These are phyloP conservation scores for Nematodospora anomalae DNA, from an alignment of 1,139 yeast species.

Conservation along the genomic window DNA sequence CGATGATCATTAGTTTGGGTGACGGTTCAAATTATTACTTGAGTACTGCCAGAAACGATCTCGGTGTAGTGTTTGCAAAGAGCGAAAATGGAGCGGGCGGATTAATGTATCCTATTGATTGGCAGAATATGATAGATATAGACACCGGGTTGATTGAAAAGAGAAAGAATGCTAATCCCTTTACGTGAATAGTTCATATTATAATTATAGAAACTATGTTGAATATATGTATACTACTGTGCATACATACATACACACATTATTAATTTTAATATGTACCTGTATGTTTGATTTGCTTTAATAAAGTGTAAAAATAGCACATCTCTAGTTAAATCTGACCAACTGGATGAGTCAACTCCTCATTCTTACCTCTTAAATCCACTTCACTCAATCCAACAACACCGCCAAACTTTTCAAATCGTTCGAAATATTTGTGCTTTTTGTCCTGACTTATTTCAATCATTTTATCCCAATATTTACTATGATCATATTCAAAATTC, in stretches of 20 bases:
- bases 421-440: slow-evolving; percentile 33
- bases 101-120: slow-evolving; percentile 86
- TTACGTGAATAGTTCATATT: slow-evolving; percentile 27
- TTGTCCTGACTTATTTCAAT: slow-evolving; percentile 39
- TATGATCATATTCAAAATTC: slow-evolving; percentile 45
- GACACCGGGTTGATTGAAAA: slow-evolving; percentile 71
- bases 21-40: slow-evolving; percentile 91
- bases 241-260: too few species aligned
- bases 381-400: slow-evolving; percentile 56
- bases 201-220: slow-evolving; percentile 1
- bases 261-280: too few species aligned
- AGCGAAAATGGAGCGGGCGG: slow-evolving; percentile 70
- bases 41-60: slow-evolving; percentile 84
- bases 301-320: too few species aligned
- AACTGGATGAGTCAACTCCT: slow-evolving; percentile 37
- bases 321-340: slow-evolving; percentile 24
- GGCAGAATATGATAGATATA: slow-evolving; percentile 91
- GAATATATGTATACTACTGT: neutral
- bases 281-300: neutral
- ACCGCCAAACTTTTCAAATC: slow-evolving; percentile 42
- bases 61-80: slow-evolving; percentile 91
- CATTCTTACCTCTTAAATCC: slow-evolving; percentile 65
- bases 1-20: slow-evolving; percentile 79
- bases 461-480: slow-evolving; percentile 46
- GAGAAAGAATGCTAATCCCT: slow-evolving; percentile 93